A percentile compares a stretch with the other conserved stretches of the same genome.
These are phyloP conservation scores for Sporopachydermia lactativora DNA, from an alignment of 805 yeast genomes.

Conservation along the genomic window DNA sequence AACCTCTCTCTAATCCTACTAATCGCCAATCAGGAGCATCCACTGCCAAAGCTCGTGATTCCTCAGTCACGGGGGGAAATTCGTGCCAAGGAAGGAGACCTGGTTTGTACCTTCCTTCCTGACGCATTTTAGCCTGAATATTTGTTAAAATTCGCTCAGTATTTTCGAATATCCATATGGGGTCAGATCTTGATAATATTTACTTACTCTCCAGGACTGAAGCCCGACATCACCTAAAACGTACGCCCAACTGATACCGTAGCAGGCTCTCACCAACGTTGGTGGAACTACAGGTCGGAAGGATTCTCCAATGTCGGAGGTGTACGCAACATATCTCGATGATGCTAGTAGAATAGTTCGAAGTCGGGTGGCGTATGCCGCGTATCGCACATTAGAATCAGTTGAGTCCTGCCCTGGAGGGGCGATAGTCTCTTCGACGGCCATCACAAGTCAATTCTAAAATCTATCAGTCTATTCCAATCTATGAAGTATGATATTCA, in stretches of 20 bases:
- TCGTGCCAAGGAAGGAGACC: constrained; percentile 59
- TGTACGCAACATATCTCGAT: constrained; percentile 74
- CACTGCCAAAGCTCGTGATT: constrained; percentile 22
- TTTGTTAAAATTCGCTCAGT: too few relatives aligned
- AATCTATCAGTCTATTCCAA: too few relatives aligned
- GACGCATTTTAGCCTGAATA: constrained; percentile 45
- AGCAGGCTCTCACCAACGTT: constrained; percentile 43
- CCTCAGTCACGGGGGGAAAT: constrained; percentile 25
- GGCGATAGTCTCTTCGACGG: not conserved
- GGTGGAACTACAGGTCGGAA: constrained; percentile 76
- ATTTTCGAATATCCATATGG: too few relatives aligned
- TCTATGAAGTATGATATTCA: too few relatives aligned
- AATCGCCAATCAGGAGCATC: constrained; percentile 53
- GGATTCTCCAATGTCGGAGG: constrained; percentile 78
- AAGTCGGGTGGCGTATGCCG: constrained; percentile 68
- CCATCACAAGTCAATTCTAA: too few relatives aligned
- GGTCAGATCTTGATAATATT: too few relatives aligned
- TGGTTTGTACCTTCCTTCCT: constrained; percentile 47
- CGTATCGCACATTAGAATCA: constrained; percentile 48
- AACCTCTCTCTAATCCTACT: constrained; percentile 53
- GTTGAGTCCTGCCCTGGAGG: constrained; percentile 22
- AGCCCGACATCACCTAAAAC: constrained; percentile 61
- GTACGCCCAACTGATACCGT: constrained; percentile 66
- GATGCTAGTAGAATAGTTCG: constrained; percentile 60
- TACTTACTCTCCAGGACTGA: constrained; percentile 45